phyloP scores from a whole-genome alignment of 768 basidiomycete genomes.

The Cyclocybe cylindracea region DNA sequence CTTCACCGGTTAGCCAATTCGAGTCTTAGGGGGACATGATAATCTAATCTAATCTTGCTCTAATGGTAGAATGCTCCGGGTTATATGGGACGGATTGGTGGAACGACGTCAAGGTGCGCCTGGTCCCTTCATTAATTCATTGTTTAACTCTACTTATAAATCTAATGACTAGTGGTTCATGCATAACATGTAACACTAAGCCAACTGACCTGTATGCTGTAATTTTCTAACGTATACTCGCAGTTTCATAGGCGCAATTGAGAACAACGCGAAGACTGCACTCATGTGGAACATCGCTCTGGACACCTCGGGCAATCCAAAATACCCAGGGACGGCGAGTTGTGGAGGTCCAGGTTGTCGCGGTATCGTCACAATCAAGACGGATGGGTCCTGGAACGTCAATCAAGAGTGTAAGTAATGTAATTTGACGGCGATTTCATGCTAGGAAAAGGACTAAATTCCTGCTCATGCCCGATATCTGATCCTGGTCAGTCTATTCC shows the following conservation, averaged over 20 bases:
- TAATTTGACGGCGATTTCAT: not conserved
- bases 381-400: constrained; percentile 55
- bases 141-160: not conserved
- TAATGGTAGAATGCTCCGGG: constrained; percentile 56
- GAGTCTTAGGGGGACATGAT: not conserved
- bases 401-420: constrained; percentile 68
- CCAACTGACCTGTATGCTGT: not conserved
- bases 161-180: constrained; percentile 52
- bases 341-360: constrained; percentile 65
- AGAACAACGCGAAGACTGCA: constrained; percentile 42
- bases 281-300: constrained; percentile 77
- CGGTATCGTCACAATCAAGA: constrained; percentile 63
- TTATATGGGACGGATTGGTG: constrained; percentile 69
- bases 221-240: not conserved
- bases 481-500: constrained; percentile 46
- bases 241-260: constrained; percentile 29
- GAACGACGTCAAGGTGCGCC: constrained; percentile 66
- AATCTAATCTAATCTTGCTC: not conserved
- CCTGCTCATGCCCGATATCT: not conserved
- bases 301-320: constrained; percentile 57
- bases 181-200: constrained; percentile 52
- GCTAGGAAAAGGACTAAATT: not conserved
- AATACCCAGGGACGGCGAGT: constrained; percentile 57
- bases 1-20: constrained; percentile 34
- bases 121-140: not conserved